Percentiles rank a stretch among this genome's conserved stretches.
These are phyloP conservation scores for Ascoidea asiatica DNA, from an alignment of 805 yeast species.

Conservation along the genomic window DNA sequence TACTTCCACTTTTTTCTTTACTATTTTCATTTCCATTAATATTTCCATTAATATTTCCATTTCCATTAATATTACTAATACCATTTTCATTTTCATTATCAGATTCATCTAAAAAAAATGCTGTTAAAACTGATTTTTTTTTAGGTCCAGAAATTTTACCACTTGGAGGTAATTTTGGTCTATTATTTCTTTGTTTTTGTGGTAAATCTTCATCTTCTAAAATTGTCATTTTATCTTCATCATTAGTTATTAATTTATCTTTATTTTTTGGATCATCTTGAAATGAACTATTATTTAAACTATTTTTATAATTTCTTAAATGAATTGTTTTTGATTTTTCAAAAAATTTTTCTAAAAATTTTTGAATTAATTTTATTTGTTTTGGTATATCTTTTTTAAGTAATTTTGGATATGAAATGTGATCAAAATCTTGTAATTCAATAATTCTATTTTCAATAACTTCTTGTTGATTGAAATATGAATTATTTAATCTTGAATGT, in stretches of 20 bases:
- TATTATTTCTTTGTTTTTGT: conserved; percentile 55
- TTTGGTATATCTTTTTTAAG: conserved; percentile 33
- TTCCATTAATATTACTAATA: background rate
- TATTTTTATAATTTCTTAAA: conserved; percentile 28
- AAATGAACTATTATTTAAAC: conserved; percentile 13
- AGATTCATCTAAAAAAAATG: conserved; percentile 37
- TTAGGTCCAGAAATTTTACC: conserved; percentile 68
- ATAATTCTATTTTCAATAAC: conserved; percentile 29
- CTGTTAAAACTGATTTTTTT: conserved; percentile 40
- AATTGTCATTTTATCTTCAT: conserved; percentile 17
- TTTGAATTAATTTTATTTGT: conserved; percentile 45
- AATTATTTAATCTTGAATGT: conserved; percentile 58
- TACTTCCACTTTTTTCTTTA: too few relatives aligned
- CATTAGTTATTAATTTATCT: conserved; percentile 17
- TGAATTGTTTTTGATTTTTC: conserved; percentile 28
- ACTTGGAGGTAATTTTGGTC: conserved; percentile 81
- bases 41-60: too few relatives aligned
- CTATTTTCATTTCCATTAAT: too few relatives aligned
- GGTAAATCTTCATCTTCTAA: conserved; percentile 82
- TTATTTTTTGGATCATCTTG: conserved; percentile 12
- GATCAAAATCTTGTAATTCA: conserved; percentile 54
- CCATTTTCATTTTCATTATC: conserved; percentile 8
- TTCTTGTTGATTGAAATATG: conserved; percentile 29
- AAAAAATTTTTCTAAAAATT: conserved; percentile 32
- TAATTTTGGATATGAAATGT: conserved; percentile 37